Base-by-base conservation (phyloP, 2,329 filamentous ascomycete species). In the Nothophoma quercina region DNA sequence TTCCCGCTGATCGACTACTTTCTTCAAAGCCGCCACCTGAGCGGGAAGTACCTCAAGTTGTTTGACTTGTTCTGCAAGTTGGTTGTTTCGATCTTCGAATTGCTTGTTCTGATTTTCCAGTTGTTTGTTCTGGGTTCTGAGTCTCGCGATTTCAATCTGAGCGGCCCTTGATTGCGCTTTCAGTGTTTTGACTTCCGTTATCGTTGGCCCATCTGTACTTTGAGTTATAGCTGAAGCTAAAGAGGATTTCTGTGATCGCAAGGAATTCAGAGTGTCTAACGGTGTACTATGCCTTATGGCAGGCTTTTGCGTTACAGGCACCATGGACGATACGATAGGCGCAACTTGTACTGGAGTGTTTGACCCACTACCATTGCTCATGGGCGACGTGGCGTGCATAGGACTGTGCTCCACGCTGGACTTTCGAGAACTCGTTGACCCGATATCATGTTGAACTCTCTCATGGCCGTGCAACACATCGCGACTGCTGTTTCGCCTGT, bases 321-420 rank as follows among this genome's bases (percentile, higher is more conserved):
- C 7, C 61, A 70, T 70, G 1, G 60, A 60, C 16, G 68, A 64
- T 4, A 55, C 64, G 6, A 30, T 45, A 18, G 63, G 65, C 4
- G 61, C 64, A 16, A 23, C 45, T 16, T 56, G 62, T 19, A 53
- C 42, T 9, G 68, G 64, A 15, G 63, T 67, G 3, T 58, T 64
- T 10, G 40, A 40, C 9, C 62, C 57, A 40, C 60, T 69, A 7
- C 44, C 60, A 43, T 44, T 36, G 8, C 41, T 51, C 25, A 38
- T 38, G 3, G 56, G 29, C 15, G 62, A 63, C 32, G 47, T 43
- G 2, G 51, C 44, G n/a, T 54, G 51, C 18, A 39, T 18, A 2
- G 51, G 47, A 15, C 46, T 51, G 12, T 47, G 48, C 15, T 45
- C 21, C 6, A 35, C 36, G 39, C 52, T 60, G 28, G 19, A 5